These are phyloP conservation scores for Haplosporangium gracile DNA, from an alignment of 192 early-diverging fungal genomes.

Conservation along the genomic window DNA sequence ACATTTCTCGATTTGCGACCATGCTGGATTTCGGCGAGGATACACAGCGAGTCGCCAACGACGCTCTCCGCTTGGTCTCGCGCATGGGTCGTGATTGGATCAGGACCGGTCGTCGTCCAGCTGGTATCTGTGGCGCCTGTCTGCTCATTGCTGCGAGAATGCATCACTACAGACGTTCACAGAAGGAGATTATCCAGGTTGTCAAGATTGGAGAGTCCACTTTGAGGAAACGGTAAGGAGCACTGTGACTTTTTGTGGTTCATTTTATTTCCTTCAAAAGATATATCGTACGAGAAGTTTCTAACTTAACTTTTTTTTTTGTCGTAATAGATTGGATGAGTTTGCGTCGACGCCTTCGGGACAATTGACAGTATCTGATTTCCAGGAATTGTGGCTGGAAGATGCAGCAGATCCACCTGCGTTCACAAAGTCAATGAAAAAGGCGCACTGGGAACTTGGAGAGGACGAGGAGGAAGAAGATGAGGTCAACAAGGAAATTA, in stretches of 20 bases:
- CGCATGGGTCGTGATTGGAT: conserved; percentile 98
- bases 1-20: conserved; percentile 91
- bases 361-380: conserved; percentile 82
- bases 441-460: conserved; percentile 55
- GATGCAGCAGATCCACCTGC: conserved; percentile 87
- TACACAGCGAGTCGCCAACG: conserved; percentile 78
- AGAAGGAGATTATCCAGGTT: conserved; percentile 86
- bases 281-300: not conserved
- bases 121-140: conserved; percentile 96
- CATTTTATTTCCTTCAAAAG: not conserved
- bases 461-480: conserved; percentile 41
- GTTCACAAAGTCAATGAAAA: conserved; percentile 69
- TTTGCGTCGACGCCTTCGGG: conserved; percentile 85
- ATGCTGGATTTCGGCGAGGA: conserved; percentile 93
- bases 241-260: not conserved
- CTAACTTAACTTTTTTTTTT: conserved; percentile 1
- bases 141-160: conserved; percentile 91
- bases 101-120: conserved; percentile 86
- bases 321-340: conserved; percentile 74
- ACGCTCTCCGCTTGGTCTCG: conserved; percentile 85
- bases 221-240: conserved; percentile 75
- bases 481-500: conserved; percentile 45
- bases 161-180: conserved; percentile 89
- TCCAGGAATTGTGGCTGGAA: conserved; percentile 88
- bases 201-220: conserved; percentile 94